Conservation (phyloP, 1,284 basidiomycete species). For the Phellinidium pouzarii region DNA sequence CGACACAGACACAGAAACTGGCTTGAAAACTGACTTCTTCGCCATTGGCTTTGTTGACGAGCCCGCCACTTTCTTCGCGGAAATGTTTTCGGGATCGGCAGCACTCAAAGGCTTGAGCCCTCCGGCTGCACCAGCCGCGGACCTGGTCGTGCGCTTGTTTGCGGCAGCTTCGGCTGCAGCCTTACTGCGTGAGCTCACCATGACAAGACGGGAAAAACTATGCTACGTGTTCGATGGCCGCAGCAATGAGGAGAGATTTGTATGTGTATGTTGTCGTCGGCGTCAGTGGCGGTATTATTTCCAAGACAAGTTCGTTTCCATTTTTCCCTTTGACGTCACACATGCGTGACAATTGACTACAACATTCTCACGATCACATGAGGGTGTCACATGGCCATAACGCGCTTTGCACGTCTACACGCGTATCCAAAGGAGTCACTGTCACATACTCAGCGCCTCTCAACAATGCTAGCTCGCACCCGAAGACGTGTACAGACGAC, state of each 20-base stretch:
- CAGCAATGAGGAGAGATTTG: background rate
- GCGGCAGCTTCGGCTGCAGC: conserved; percentile 14
- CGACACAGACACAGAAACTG: background rate
- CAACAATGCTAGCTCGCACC: background rate
- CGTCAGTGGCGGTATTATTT: background rate
- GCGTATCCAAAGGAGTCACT: background rate
- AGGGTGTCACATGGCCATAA: background rate
- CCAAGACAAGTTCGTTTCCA: background rate
- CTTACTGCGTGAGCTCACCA: conserved; percentile 18
- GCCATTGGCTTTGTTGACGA: background rate
- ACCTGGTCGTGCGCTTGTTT: conserved; percentile 11
- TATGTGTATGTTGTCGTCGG: background rate
- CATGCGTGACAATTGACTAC: background rate
- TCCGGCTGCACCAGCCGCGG: conserved; percentile 2
- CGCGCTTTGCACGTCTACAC: background rate
- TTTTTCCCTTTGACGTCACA: background rate
- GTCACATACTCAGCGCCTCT: background rate
- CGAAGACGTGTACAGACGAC: background rate
- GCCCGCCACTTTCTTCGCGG: background rate
- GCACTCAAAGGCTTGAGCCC: background rate
- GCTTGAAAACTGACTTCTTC: conserved; percentile 6
- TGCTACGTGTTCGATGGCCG: background rate
- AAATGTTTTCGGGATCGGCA: background rate
- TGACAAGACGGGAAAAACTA: background rate
- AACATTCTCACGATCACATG: background rate